These are phyloP conservation scores for Salix brachista DNA, from an alignment of 345 rosid species.

Conservation along the genomic window DNA sequence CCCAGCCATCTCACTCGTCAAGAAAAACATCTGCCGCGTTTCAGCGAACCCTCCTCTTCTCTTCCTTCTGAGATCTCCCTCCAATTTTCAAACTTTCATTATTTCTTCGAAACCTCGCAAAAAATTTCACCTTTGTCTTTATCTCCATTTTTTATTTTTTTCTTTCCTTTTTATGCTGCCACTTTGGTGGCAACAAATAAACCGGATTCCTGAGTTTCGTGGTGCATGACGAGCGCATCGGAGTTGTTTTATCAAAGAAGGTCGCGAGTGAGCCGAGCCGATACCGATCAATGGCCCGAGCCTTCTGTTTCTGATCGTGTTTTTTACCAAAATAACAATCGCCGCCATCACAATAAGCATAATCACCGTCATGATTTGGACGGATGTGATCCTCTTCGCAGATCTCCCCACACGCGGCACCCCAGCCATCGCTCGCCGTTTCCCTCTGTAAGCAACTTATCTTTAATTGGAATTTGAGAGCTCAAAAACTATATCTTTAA, in stretches of 20 bases:
- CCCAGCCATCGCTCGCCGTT: constrained; percentile 28
- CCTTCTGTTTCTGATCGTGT: constrained; percentile 36
- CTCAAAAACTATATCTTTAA: neutral
- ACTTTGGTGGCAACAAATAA: neutral
- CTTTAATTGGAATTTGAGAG: neutral
- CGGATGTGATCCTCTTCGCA: constrained; percentile 54
- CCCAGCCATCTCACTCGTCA: neutral
- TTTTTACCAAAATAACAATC: constrained; percentile 33
- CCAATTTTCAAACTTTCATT: neutral
- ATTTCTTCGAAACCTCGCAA: neutral
- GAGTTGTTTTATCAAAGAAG: constrained; percentile 80
- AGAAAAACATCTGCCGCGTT: neutral
- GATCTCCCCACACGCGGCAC: constrained; percentile 50
- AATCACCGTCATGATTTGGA: constrained; percentile 52
- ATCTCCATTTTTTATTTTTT: neutral
- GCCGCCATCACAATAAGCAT: constrained; percentile 39
- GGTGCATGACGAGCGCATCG: constrained; percentile 88
- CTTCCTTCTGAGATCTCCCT: neutral
- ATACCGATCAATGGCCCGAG: constrained; percentile 37
- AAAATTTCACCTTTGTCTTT: neutral
- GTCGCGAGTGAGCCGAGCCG: constrained; percentile 56
- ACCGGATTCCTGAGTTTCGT: neutral
- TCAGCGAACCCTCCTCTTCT: neutral
- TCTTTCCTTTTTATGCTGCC: neutral
- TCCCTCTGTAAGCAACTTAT: constrained; percentile 35